Evolutionary conservation across 352 stramenopile species (phyloP).

Genomic region (Phytophthora quininea): DNA sequence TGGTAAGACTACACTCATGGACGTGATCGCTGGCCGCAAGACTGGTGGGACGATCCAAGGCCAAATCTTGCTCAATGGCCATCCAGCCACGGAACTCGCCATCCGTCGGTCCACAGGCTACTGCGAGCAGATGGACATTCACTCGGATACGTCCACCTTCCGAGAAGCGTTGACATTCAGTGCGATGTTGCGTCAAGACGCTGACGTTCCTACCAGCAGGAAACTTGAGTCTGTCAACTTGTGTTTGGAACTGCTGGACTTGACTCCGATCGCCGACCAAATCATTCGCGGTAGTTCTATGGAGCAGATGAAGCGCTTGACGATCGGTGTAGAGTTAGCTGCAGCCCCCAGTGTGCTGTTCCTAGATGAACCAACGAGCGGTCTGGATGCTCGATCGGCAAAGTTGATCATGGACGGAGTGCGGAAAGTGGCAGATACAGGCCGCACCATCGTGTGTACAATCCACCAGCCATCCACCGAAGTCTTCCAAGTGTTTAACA

Average conservation of each 20-base stretch:
- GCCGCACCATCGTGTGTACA: slow-evolving; percentile 17
- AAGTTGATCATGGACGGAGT: slow-evolving; percentile 28
- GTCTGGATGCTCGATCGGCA: slow-evolving; percentile 16
- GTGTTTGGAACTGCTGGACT: slow-evolving; percentile 40
- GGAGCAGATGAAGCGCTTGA: slow-evolving; percentile 28
- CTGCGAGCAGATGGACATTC: slow-evolving; percentile 81
- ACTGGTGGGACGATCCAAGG: slow-evolving; percentile 20
- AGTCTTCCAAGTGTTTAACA: slow-evolving; percentile 24
- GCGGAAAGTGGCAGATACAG: slow-evolving; percentile 18
- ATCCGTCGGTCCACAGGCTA: slow-evolving; percentile 49
- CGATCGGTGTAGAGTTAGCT: slow-evolving; percentile 22
- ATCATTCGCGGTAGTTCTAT: slow-evolving; percentile 37
- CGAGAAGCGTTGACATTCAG: slow-evolving; percentile 54
- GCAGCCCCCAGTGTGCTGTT: slow-evolving; percentile 22
- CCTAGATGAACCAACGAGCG: slow-evolving; percentile 24
- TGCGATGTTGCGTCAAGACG: slow-evolving; percentile 19
- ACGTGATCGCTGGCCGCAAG: slow-evolving; percentile 23
- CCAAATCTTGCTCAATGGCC: slow-evolving; percentile 21
- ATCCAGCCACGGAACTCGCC: slow-evolving; percentile 15
- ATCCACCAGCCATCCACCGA: slow-evolving; percentile 22
- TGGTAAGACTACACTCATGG: slow-evolving; percentile 41
- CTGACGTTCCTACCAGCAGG: slow-evolving; percentile 9
- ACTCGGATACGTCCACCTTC: slow-evolving; percentile 81
- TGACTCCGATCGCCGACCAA: slow-evolving; percentile 39
- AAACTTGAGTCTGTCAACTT: slow-evolving; percentile 23